Percentiles rank a stretch among this genome's conserved stretches.
Conservation (phyloP, 768 basidiomycete genomes). For the Trametes maxima region DNA sequence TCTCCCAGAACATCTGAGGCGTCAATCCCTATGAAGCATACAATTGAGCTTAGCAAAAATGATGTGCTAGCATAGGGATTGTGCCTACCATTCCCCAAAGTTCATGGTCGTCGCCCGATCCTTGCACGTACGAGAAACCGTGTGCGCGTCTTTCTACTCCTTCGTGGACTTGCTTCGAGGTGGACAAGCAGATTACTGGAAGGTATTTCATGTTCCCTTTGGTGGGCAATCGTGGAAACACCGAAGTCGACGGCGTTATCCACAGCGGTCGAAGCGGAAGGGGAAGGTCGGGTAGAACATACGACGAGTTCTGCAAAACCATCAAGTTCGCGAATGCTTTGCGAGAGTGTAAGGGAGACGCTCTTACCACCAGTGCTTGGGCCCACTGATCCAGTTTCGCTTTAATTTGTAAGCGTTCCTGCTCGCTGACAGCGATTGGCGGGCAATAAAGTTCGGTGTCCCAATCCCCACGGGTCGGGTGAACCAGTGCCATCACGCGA, state of each 20-base stretch:
- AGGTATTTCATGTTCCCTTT: slow-evolving; percentile 41
- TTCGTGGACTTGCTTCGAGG: slow-evolving; percentile 69
- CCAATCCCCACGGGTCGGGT: slow-evolving; percentile 42
- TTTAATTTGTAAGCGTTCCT: slow-evolving; percentile 84
- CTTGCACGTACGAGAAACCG: slow-evolving; percentile 90
- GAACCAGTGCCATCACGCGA: slow-evolving; percentile 44
- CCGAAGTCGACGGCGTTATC: slow-evolving; percentile 74
- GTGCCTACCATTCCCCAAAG: slow-evolving; percentile 73
- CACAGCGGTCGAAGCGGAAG: slow-evolving; percentile 83
- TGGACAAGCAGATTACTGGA: slow-evolving; percentile 85
- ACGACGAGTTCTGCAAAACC: slow-evolving; percentile 63
- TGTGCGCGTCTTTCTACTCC: slow-evolving; percentile 59
- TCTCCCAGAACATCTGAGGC: slow-evolving; percentile 69
- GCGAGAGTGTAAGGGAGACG: background rate
- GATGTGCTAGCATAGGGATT: background rate
- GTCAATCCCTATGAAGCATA: slow-evolving; percentile 64
- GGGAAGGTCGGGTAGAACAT: slow-evolving; percentile 59
- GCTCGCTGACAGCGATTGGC: slow-evolving; percentile 62
- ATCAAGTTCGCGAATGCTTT: background rate
- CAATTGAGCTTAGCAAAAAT: background rate
- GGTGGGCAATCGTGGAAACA: slow-evolving; percentile 45
- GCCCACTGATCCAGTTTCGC: slow-evolving; percentile 68
- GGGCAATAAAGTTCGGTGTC: slow-evolving; percentile 69
- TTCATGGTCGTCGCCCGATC: slow-evolving; percentile 95
- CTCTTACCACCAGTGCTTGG: slow-evolving; percentile 59